Conservation (phyloP, 73 alveolate species). For the Paramecium sexaurelia region DNA sequence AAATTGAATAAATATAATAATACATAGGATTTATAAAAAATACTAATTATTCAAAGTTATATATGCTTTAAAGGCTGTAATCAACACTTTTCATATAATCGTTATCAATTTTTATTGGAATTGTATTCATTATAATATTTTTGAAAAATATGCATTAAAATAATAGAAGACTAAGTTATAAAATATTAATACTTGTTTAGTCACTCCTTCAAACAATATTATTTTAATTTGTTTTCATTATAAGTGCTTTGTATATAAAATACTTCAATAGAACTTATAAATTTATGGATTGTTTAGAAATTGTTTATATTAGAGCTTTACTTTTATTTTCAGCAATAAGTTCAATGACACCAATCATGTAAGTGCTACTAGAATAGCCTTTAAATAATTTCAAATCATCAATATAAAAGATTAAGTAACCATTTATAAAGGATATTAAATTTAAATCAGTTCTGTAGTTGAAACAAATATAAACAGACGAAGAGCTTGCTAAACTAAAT, state of each 20-base stretch:
- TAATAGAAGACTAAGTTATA: background rate
- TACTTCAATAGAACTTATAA: background rate
- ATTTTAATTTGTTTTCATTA: background rate
- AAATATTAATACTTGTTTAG: background rate
- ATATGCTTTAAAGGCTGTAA: background rate
- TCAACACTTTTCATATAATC: background rate
- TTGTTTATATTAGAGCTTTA: slow-evolving; percentile 15
- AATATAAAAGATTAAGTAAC: background rate
- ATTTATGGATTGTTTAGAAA: background rate
- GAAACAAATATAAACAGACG: background rate
- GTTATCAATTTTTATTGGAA: slow-evolving; percentile 30
- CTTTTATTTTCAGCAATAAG: slow-evolving; percentile 43
- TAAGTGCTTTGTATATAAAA: background rate
- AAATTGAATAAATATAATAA: background rate
- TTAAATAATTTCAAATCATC: background rate
- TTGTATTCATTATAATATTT: background rate
- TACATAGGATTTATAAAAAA: background rate
- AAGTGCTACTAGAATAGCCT: background rate
- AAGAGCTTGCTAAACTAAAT: background rate
- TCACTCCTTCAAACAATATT: background rate
- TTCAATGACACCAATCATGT: slow-evolving; percentile 35
- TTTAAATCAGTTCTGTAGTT: background rate
- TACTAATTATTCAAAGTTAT: background rate
- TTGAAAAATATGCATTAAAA: background rate
- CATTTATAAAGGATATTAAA: slow-evolving; percentile 46